These are phyloP conservation scores for Suillus spraguei DNA, from an alignment of 768 basidiomycete species.

Conservation along the genomic window DNA sequence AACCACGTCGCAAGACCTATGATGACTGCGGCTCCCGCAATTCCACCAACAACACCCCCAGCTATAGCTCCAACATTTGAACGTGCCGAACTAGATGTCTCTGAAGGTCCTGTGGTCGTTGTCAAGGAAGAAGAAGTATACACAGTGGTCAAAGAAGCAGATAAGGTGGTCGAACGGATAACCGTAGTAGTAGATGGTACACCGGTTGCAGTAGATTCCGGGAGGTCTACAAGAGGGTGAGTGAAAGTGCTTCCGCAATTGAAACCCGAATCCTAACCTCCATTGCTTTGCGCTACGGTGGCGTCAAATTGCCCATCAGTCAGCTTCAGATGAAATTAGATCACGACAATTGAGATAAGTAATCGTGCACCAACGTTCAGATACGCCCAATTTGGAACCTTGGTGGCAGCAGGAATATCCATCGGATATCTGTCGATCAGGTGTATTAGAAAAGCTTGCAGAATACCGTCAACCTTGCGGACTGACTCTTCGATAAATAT, in stretches of 20 bases:
- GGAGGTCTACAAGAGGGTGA: conserved; percentile 34
- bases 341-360: conserved; percentile 7
- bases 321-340: conserved; percentile 18
- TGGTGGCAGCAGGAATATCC: conserved; percentile 47
- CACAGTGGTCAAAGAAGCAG: conserved; percentile 20
- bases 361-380: conserved; percentile 50
- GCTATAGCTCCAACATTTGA: conserved; percentile 55
- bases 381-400: conserved; percentile 69
- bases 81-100: conserved; percentile 11
- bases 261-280: conserved; percentile 22
- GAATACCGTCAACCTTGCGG: not conserved
- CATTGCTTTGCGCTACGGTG: conserved; percentile 36
- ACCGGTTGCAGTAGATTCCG: conserved; percentile 44
- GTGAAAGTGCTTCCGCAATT: not conserved
- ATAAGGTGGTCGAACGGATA: conserved; percentile 13
- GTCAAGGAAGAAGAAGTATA: conserved; percentile 15
- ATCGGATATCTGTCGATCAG: conserved; percentile 42
- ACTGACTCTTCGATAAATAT: conserved; percentile 35
- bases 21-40: conserved; percentile 49
- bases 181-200: conserved; percentile 28
- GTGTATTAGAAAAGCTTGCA: not conserved
- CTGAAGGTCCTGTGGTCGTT: conserved; percentile 15
- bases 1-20: conserved; percentile 43
- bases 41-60: conserved; percentile 65
- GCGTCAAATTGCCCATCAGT: conserved; percentile 40